phyloP scores from a whole-genome alignment of 2,329 filamentous ascomycete species.

The Byssochlamys sp. region DNA sequence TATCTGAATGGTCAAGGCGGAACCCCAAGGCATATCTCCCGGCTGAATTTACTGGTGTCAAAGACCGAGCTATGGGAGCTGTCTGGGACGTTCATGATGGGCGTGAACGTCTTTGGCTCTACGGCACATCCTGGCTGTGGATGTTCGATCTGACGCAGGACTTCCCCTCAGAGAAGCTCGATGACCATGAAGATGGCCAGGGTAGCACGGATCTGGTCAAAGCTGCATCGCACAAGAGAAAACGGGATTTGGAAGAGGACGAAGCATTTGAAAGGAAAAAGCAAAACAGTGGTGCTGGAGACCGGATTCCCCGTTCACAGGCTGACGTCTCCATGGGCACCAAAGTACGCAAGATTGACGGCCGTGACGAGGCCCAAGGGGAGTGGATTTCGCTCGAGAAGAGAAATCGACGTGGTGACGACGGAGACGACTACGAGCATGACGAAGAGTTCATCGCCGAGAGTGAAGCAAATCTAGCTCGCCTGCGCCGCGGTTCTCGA shows the following conservation, averaged over 20 bases:
- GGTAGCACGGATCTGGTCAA: constrained; percentile 13
- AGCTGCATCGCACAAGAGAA: constrained; percentile 30
- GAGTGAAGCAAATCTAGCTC: constrained; percentile 24
- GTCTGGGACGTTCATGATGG: constrained; percentile 62
- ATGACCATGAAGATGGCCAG: constrained; percentile 16
- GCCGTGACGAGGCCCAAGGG: constrained; percentile 26
- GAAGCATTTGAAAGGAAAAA: constrained; percentile 35
- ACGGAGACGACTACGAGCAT: constrained; percentile 25
- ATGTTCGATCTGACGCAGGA: constrained; percentile 81
- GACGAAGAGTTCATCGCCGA: constrained; percentile 21
- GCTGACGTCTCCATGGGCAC: constrained; percentile 35
- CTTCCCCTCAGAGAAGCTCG: constrained; percentile 37
- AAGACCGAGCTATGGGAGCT: constrained; percentile 72
- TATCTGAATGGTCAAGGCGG: constrained; percentile 76
- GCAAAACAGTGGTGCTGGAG: constrained; percentile 48
- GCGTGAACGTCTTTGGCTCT: constrained; percentile 69
- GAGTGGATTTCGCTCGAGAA: constrained; percentile 27
- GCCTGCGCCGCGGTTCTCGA: constrained; percentile 17
- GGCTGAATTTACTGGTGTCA: constrained; percentile 59
- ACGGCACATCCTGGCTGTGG: constrained; percentile 74
- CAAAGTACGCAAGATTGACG: constrained; percentile 41
- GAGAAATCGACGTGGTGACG: constrained; percentile 15
- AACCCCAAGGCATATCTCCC: constrained; percentile 72
- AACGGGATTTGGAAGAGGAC: constrained; percentile 29
- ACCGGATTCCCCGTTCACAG: constrained; percentile 38